Percentiles rank a stretch among this genome's conserved stretches.
phyloP scores from a whole-genome alignment of 768 basidiomycete species.

The Kwoniella mangroviensis region DNA sequence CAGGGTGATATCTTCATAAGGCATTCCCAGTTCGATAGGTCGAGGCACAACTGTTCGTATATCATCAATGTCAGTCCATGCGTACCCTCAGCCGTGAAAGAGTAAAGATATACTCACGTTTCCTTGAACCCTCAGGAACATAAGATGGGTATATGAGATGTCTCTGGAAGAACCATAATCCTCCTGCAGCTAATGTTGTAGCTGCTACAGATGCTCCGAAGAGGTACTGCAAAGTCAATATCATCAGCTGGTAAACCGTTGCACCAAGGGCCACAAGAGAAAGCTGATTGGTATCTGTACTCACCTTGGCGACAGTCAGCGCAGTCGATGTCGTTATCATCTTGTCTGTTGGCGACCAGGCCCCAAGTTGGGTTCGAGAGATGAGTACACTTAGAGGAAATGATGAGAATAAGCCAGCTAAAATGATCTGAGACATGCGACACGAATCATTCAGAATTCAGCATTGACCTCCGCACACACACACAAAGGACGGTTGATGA shows the following conservation, averaged over 20 bases:
- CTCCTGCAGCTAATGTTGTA: slow-evolving; percentile 57
- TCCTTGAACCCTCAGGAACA: slow-evolving; percentile 77
- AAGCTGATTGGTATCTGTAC: background rate
- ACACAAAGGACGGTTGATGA: no score
- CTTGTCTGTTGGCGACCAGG: background rate
- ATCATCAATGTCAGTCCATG: background rate
- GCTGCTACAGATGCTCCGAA: slow-evolving; percentile 35
- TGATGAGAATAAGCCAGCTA: no score
- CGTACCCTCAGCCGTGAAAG: background rate
- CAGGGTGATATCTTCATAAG: slow-evolving; percentile 76
- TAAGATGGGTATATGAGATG: slow-evolving; percentile 89
- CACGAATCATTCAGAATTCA: no score
- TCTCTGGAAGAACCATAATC: slow-evolving; percentile 83
- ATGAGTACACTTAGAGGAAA: no score
- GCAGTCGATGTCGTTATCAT: slow-evolving; percentile 24
- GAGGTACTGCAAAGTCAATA: slow-evolving; percentile 30
- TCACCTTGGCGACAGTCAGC: slow-evolving; percentile 25
- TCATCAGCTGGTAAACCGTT: background rate
- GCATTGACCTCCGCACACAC: no score
- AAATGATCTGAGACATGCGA: no score
- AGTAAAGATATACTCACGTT: slow-evolving; percentile 61
- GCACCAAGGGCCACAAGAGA: no score
- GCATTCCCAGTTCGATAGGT: slow-evolving; percentile 72
- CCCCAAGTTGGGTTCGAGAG: no score
- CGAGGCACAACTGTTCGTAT: slow-evolving; percentile 62